Evolutionary conservation across 495 filamentous ascomycete species (phyloP), one percentile per base, ranked within the genome.

Genomic region (Neurospora discreta): DNA sequence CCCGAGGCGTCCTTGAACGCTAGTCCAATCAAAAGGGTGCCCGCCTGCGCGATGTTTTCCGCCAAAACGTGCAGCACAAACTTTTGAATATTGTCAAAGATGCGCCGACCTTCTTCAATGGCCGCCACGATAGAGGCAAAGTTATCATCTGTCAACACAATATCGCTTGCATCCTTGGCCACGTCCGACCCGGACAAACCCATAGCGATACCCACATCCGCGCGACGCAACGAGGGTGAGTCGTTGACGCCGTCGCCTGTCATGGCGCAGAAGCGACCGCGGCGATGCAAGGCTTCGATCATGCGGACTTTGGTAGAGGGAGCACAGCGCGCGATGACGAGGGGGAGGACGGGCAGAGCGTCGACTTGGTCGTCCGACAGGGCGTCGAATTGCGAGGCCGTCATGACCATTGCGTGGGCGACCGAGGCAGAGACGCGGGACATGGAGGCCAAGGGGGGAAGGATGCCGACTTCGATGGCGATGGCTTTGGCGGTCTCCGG

Each of bases 181-280:
- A 97, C 93, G 74, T 97, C 94, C 20, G 90, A 93, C 3, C 93
- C 94, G 65, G 90, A 86, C 69, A 90, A 85, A 11, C 92, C 92
- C 91, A 95, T 94, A 39, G 92, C 92, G 70, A 95, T 95, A 23
- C 92, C 92, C 3, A 94, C 91, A 74, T 95, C 92, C 4, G 93
- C 91, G 68, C 88, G 85, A 43, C 89, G 89, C 13, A 96, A 82
- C 3, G 90, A 90, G 0, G 93, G 93, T 0, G 90, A 90, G 73
- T 96, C 92, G 74, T 96, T 96, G 41, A 96, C 93, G 18, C 93
- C 92, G 75, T 96, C 93, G 11, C 92, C 88, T 8, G 87, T 90
- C 87, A 90, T 90, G 43, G 86, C 86, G 76, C 85, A 86, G 71
- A 84, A 90, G 39, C 78, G 77, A 5, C 83, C 82, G 0, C 90